A percentile compares a stretch with the other conserved stretches of the same genome.
Evolutionary conservation across 139 green algal genomes (phyloP).

Genomic region (Choricystis sp.): DNA sequence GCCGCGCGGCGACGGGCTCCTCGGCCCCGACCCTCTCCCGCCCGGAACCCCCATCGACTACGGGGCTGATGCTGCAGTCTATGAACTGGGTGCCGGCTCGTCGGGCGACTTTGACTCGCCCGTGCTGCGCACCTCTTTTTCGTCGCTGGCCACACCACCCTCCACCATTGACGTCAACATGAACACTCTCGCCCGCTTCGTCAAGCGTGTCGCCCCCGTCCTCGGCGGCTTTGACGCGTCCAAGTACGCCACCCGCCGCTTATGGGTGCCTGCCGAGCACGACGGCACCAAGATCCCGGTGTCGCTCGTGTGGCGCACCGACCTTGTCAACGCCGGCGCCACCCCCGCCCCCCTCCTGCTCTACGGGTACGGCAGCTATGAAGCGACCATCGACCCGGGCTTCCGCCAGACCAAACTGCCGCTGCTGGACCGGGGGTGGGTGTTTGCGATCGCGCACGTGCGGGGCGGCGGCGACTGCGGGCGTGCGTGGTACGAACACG

Average conservation of each 20-base stretch:
- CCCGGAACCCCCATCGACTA: constrained; percentile 18
- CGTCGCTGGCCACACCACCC: constrained; percentile 54
- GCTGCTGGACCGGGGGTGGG: constrained; percentile 61
- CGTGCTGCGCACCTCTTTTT: constrained; percentile 63
- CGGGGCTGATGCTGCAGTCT: constrained; percentile 53
- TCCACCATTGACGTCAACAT: constrained; percentile 67
- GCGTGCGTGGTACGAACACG: constrained; percentile 54
- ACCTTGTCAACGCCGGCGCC: constrained; percentile 46
- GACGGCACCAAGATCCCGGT: constrained; percentile 46
- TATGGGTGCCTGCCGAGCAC: constrained; percentile 53
- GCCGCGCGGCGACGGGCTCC: too few relatives aligned
- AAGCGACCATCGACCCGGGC: constrained; percentile 36
- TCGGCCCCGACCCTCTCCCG: too few relatives aligned
- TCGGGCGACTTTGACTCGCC: constrained; percentile 58
- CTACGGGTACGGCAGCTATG: constrained; percentile 39
- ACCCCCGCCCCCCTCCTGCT: constrained; percentile 40
- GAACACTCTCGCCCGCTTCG: constrained; percentile 21
- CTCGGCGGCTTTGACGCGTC: constrained; percentile 57
- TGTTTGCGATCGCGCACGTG: constrained; percentile 65
- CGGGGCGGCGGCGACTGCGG: constrained; percentile 68
- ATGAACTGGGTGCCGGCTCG: constrained; percentile 26
- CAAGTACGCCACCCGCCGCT: constrained; percentile 53
- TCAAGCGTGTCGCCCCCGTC: constrained; percentile 67
- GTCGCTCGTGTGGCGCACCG: constrained; percentile 52
- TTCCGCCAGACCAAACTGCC: constrained; percentile 20